Percentiles rank a stretch among this genome's conserved stretches.
phyloP scores from a whole-genome alignment of 306 rosid species.

The Rosa rugosa region DNA sequence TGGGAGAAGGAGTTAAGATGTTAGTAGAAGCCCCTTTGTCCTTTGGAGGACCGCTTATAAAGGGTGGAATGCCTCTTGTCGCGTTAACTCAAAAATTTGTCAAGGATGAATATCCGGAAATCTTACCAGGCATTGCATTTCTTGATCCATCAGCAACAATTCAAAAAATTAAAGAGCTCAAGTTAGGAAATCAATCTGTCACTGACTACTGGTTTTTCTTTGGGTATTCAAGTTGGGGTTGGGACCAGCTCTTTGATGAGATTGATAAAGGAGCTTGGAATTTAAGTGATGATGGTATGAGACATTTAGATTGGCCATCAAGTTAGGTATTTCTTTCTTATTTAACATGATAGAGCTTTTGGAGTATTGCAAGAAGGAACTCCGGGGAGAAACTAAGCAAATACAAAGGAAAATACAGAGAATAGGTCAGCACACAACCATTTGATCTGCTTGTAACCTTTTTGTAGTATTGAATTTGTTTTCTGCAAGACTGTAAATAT shows the following conservation, averaged over 20 bases:
- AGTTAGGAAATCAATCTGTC: conserved; percentile 41
- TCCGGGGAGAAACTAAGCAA: background rate
- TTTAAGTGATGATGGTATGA: conserved; percentile 43
- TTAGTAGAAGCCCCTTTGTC: conserved; percentile 63
- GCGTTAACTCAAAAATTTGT: conserved; percentile 50
- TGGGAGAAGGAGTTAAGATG: conserved; percentile 47
- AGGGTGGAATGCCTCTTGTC: conserved; percentile 58
- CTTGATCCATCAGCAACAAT: conserved; percentile 56
- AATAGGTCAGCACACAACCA: conserved; percentile 10
- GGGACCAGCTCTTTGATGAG: conserved; percentile 75
- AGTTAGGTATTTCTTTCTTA: conserved; percentile 10
- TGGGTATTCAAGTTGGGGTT: conserved; percentile 88
- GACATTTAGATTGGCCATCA: conserved; percentile 67
- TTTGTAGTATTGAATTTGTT: background rate
- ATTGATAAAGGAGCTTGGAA: conserved; percentile 76
- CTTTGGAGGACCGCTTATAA: conserved; percentile 71
- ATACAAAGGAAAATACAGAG: conserved; percentile 4
- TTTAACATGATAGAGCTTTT: background rate
- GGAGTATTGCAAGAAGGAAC: background rate
- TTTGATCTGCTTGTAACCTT: conserved; percentile 10
- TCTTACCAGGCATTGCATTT: conserved; percentile 70
- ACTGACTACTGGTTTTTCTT: conserved; percentile 77
- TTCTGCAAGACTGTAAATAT: conserved; percentile 7
- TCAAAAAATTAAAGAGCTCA: conserved; percentile 49
- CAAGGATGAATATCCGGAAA: conserved; percentile 42